Evolutionary conservation across 1,139 yeast genomes (phyloP).

Genomic region (Kurtzmaniella quercitrusa): DNA sequence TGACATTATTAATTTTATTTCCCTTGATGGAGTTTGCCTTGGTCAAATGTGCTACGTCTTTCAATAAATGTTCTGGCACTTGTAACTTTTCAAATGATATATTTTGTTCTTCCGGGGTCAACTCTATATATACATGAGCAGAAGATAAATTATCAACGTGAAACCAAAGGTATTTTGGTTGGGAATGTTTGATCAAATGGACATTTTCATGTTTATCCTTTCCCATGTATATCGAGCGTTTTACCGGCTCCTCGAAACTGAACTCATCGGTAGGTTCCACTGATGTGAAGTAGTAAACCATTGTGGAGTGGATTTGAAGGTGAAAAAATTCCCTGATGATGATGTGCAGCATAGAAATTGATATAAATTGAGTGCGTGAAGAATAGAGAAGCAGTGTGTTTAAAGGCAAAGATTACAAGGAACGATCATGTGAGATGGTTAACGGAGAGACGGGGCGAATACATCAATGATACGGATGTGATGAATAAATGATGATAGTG

Average conservation of each 20-base stretch:
- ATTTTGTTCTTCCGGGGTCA: constrained; percentile 42
- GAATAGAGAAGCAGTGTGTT: too few relatives aligned
- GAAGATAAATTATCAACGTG: constrained; percentile 79
- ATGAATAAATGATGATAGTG: too few relatives aligned
- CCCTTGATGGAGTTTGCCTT: constrained; percentile 81
- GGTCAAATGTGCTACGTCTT: constrained; percentile 70
- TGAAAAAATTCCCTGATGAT: neutral
- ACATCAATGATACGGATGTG: too few relatives aligned
- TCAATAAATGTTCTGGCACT: constrained; percentile 49
- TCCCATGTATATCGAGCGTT: constrained; percentile 55
- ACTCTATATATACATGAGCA: constrained; percentile 74
- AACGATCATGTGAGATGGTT: too few relatives aligned
- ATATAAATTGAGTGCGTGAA: too few relatives aligned
- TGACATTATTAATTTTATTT: constrained; percentile 64
- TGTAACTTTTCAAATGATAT: constrained; percentile 29
- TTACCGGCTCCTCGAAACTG: constrained; percentile 5
- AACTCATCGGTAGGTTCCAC: constrained; percentile 5
- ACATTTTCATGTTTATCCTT: constrained; percentile 77
- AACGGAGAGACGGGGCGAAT: too few relatives aligned
- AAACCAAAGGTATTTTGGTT: constrained; percentile 74
- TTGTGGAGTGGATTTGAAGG: neutral
- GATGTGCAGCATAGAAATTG: neutral
- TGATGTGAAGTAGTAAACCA: constrained; percentile 6
- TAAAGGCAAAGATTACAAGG: too few relatives aligned
- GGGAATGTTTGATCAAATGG: constrained; percentile 63